Evolutionary conservation across 495 filamentous ascomycete genomes (phyloP).

Genomic region (Talaromyces proteolyticus): DNA sequence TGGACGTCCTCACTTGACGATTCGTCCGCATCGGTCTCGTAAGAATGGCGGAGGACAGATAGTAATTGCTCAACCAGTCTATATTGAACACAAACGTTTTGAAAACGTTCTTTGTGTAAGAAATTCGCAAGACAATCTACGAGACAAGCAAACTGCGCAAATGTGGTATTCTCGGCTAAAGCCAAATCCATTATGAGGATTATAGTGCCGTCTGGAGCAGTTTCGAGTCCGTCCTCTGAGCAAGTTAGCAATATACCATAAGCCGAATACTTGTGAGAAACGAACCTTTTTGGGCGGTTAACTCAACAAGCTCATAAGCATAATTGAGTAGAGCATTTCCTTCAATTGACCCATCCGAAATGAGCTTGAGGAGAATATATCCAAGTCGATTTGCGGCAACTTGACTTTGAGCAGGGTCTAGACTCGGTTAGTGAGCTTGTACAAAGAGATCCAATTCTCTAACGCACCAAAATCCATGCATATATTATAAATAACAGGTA

Average conservation of each 20-base stretch:
- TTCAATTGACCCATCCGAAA: slow-evolving; percentile 27
- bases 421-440: no score
- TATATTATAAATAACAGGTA: slow-evolving; percentile 69
- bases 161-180: slow-evolving; percentile 13
- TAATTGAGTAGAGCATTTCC: slow-evolving; percentile 30
- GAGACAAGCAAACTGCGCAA: slow-evolving; percentile 27
- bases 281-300: slow-evolving; percentile 36
- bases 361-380: slow-evolving; percentile 31
- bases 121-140: slow-evolving; percentile 26
- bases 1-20: slow-evolving; percentile 40
- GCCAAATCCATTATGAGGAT: slow-evolving; percentile 29
- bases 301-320: slow-evolving; percentile 33
- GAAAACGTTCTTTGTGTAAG: slow-evolving; percentile 35
- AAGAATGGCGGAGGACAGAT: slow-evolving; percentile 26
- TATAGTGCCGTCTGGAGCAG: slow-evolving; percentile 35
- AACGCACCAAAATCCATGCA: slow-evolving; percentile 66
- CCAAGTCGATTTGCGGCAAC: slow-evolving; percentile 51
- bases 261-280: background rate
- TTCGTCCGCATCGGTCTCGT: slow-evolving; percentile 18
- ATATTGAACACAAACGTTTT: slow-evolving; percentile 30
- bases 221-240: slow-evolving; percentile 28
- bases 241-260: background rate
- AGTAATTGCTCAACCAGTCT: slow-evolving; percentile 24
- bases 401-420: slow-evolving; percentile 53
- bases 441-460: no score